Evolutionary conservation across 768 basidiomycete genomes (phyloP).

Genomic region (Solioccasus polychromus): DNA sequence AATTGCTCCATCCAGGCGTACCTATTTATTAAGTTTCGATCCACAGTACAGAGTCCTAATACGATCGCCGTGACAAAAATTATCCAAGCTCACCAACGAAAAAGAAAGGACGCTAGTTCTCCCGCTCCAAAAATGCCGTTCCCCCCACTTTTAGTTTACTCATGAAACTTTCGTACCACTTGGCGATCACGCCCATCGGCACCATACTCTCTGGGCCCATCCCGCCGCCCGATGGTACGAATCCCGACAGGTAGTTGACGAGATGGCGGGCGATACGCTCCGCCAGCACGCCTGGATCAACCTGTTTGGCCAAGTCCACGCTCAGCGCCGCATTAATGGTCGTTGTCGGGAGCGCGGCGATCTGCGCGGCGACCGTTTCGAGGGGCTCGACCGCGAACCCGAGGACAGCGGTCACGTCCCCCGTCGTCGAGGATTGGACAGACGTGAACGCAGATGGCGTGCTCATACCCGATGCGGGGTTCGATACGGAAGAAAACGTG

Average conservation of each 20-base stretch:
- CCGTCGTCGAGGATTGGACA: constrained; percentile 29
- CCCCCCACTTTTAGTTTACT: constrained; percentile 59
- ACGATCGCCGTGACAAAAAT: no score
- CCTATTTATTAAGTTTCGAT: no score
- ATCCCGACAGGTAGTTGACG: constrained; percentile 73
- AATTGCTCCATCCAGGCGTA: no score
- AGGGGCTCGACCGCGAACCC: constrained; percentile 82
- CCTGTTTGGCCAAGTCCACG: constrained; percentile 2
- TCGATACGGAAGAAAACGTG: constrained; percentile 43
- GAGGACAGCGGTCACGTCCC: constrained; percentile 67
- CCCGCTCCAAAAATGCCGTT: constrained; percentile 56
- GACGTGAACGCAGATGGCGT: constrained; percentile 33
- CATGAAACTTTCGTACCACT: constrained; percentile 71
- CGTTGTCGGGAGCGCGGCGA: constrained; percentile 42
- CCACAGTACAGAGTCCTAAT: no score
- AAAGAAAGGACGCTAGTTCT: no score
- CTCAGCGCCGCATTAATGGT: constrained; percentile 25
- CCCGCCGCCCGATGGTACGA: constrained; percentile 43
- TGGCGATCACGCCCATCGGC: constrained; percentile 60
- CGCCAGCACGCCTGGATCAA: constrained; percentile 16
- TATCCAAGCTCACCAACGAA: no score
- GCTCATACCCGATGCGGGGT: constrained; percentile 29
- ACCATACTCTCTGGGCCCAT: constrained; percentile 51
- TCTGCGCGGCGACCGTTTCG: constrained; percentile 53
- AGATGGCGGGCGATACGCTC: constrained; percentile 56